These are phyloP conservation scores for Kazachstania psychrophila DNA, from an alignment of 805 yeast species.

Conservation along the genomic window DNA sequence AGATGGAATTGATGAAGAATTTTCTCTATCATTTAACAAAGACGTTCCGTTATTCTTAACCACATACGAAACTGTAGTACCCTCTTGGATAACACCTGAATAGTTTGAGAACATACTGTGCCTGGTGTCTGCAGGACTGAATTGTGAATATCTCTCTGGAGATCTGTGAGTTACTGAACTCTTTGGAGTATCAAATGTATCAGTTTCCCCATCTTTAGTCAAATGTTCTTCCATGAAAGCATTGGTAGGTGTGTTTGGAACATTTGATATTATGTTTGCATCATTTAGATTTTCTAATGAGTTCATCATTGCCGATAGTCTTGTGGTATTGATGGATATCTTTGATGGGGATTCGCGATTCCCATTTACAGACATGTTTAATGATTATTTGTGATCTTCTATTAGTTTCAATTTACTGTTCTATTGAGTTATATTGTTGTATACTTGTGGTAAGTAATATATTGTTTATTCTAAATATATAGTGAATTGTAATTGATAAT, in stretches of 20 bases:
- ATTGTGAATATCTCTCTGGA: neutral
- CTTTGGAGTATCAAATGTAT: neutral
- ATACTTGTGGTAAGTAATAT: too few relatives aligned
- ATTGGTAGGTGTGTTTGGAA: neutral
- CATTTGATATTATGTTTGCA: neutral
- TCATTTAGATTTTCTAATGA: slow-evolving; percentile 9
- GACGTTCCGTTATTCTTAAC: slow-evolving; percentile 12
- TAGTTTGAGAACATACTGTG: slow-evolving; percentile 25
- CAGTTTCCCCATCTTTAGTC: too few relatives aligned
- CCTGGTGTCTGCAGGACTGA: slow-evolving; percentile 3
- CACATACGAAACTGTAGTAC: slow-evolving; percentile 25
- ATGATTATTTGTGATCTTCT: neutral
- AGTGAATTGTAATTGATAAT: too few relatives aligned
- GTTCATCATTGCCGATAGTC: slow-evolving; percentile 24
- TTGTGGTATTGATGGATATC: slow-evolving; percentile 17
- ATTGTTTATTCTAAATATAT: too few relatives aligned
- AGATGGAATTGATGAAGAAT: neutral
- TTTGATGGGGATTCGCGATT: slow-evolving; percentile 9
- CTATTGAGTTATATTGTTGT: too few relatives aligned
- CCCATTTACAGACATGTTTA: slow-evolving; percentile 4
- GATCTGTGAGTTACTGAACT: neutral
- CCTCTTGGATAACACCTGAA: slow-evolving; percentile 28
- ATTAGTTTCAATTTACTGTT: too few relatives aligned
- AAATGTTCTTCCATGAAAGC: neutral
- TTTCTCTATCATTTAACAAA: neutral